These are phyloP conservation scores for Aspergillus novoparasiticus DNA, from an alignment of 2,329 filamentous ascomycete species.

Conservation along the genomic window DNA sequence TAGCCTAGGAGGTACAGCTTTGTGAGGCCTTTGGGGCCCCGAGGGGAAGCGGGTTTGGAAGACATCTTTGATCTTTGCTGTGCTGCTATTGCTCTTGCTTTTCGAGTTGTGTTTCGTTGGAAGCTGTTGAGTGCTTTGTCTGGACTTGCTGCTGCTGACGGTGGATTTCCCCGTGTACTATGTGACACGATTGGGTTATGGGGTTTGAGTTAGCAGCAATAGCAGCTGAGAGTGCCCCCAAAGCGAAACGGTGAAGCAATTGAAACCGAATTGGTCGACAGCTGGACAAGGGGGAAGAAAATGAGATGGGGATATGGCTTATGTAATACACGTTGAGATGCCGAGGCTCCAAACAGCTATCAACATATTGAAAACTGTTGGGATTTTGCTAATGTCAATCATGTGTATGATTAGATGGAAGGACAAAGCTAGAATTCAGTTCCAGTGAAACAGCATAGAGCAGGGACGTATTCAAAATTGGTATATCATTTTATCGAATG, in stretches of 20 bases:
- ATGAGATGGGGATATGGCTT: background rate
- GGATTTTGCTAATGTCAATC: background rate
- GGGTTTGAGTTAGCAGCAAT: background rate
- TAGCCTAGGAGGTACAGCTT: constrained; percentile 77
- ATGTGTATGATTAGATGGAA: background rate
- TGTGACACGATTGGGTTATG: background rate
- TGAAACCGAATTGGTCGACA: background rate
- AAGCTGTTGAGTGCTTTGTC: too few relatives aligned
- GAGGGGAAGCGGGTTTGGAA: constrained; percentile 14
- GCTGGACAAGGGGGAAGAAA: background rate
- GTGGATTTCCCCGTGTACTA: background rate
- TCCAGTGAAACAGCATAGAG: too few relatives aligned
- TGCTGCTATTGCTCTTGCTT: background rate
- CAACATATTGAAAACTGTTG: background rate
- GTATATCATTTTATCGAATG: background rate
- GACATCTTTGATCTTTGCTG: constrained; percentile 1
- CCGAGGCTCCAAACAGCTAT: background rate
- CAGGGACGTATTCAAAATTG: background rate
- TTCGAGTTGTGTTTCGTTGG: background rate
- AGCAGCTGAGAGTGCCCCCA: background rate
- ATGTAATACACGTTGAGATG: constrained; percentile 4
- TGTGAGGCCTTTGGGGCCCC: constrained; percentile 50
- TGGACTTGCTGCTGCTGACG: background rate
- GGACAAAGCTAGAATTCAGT: background rate
- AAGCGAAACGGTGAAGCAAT: background rate